These are phyloP conservation scores for Schizophyllum amplum DNA, from an alignment of 1,284 basidiomycete genomes.

Conservation along the genomic window DNA sequence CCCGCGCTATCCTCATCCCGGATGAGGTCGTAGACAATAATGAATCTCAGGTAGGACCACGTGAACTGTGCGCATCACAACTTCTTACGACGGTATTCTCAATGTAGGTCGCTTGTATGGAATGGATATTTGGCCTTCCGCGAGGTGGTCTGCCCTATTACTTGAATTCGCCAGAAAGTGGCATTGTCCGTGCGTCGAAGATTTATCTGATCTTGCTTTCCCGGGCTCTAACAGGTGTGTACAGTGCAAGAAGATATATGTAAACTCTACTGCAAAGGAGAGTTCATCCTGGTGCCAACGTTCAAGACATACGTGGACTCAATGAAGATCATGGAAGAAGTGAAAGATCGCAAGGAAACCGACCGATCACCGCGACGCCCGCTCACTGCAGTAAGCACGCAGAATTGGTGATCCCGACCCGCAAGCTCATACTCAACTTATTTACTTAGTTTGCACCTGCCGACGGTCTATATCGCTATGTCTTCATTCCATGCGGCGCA, in stretches of 20 bases:
- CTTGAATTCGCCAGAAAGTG: not conserved
- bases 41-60: too few species aligned
- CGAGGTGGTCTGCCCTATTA: not conserved
- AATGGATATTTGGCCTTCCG: not conserved
- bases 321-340: not conserved
- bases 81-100: too few species aligned
- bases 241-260: not conserved
- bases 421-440: not conserved
- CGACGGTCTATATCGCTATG: not conserved
- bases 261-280: not conserved
- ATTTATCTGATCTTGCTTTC: not conserved
- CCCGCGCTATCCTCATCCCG: not conserved
- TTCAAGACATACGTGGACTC: not conserved
- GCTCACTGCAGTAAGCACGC: not conserved
- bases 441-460: not conserved
- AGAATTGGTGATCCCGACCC: not conserved
- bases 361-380: not conserved
- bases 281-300: not conserved
- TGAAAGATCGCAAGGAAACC: not conserved
- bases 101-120: not conserved
- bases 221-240: not conserved
- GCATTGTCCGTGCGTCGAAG: not conserved
- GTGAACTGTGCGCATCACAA: too few species aligned
- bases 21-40: too few species aligned
- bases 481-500: not conserved